Conservation (phyloP, 495 filamentous ascomycete species). For the Daldinia vernicosa region DNA sequence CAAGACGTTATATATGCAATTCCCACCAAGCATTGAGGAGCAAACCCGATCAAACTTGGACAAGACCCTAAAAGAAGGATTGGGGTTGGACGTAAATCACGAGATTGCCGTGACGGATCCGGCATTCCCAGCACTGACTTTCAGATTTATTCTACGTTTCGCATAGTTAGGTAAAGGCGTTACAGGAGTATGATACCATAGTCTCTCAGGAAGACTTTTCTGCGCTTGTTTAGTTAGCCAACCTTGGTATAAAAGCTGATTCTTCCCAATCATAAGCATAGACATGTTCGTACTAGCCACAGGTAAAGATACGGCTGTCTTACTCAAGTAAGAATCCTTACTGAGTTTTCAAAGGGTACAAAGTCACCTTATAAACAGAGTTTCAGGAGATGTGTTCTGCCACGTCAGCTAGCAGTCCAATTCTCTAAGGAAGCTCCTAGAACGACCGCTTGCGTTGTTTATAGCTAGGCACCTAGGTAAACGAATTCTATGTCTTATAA, state of each 20-base stretch:
- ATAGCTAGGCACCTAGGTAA: not conserved
- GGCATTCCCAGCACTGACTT: constrained; percentile 74
- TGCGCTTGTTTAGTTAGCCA: not conserved
- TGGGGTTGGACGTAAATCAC: constrained; percentile 60
- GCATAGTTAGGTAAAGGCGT: constrained; percentile 38
- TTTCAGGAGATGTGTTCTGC: not conserved
- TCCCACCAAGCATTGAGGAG: constrained; percentile 79
- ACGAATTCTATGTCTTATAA: not conserved
- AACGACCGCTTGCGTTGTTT: not conserved
- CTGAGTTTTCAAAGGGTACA: not conserved
- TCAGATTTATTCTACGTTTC: constrained; percentile 71
- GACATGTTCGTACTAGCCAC: not conserved
- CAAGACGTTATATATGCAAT: constrained; percentile 89
- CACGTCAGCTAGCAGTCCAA: not conserved
- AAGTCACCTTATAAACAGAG: not conserved
- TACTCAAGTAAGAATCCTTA: not conserved
- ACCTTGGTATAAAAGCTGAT: not conserved
- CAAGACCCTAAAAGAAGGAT: constrained; percentile 65
- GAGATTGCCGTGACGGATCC: constrained; percentile 83
- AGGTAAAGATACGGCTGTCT: not conserved
- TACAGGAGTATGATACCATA: constrained; percentile 29
- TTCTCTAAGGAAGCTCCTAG: not conserved
- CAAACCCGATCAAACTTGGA: constrained; percentile 82
- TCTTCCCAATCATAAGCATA: not conserved
- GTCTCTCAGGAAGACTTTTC: not conserved